phyloP scores from a whole-genome alignment of 805 yeast genomes.

The Cyberlindnera bimundalis region DNA sequence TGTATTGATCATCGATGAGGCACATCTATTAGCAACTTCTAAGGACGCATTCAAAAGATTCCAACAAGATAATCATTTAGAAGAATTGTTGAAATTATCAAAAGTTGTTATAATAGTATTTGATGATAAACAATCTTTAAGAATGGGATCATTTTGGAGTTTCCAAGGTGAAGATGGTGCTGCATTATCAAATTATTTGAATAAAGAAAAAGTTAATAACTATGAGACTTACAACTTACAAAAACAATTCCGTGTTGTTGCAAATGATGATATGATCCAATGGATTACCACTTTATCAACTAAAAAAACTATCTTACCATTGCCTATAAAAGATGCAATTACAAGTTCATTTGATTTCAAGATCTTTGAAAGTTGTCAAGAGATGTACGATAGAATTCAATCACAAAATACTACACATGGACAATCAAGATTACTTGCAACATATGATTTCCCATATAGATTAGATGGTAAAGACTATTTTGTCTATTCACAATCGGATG shows the following conservation, averaged over 20 bases:
- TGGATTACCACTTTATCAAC: conserved; percentile 40
- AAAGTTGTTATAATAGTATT: conserved; percentile 41
- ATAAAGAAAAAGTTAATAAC: not conserved
- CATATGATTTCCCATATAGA: conserved; percentile 46
- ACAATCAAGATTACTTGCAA: conserved; percentile 40
- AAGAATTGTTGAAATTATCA: conserved; percentile 36
- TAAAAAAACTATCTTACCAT: conserved; percentile 31
- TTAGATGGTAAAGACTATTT: conserved; percentile 43
- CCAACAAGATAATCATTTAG: conserved; percentile 41
- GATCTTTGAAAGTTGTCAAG: conserved; percentile 40
- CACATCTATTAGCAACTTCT: conserved; percentile 40
- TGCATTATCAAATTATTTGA: conserved; percentile 24
- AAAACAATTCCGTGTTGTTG: conserved; percentile 42
- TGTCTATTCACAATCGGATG: conserved; percentile 40
- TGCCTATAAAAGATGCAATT: conserved; percentile 28
- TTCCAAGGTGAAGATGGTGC: conserved; percentile 34
- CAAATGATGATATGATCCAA: conserved; percentile 35
- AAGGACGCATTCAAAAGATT: conserved; percentile 44
- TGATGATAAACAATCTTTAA: conserved; percentile 42
- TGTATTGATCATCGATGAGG: conserved; percentile 43
- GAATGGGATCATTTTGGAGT: conserved; percentile 46
- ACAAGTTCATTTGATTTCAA: conserved; percentile 30
- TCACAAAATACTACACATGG: conserved; percentile 32
- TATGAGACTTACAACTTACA: conserved; percentile 29
- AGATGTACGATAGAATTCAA: conserved; percentile 37